Evolutionary conservation across 1,284 basidiomycete species (phyloP).

Genomic region (Flammula alnicola): DNA sequence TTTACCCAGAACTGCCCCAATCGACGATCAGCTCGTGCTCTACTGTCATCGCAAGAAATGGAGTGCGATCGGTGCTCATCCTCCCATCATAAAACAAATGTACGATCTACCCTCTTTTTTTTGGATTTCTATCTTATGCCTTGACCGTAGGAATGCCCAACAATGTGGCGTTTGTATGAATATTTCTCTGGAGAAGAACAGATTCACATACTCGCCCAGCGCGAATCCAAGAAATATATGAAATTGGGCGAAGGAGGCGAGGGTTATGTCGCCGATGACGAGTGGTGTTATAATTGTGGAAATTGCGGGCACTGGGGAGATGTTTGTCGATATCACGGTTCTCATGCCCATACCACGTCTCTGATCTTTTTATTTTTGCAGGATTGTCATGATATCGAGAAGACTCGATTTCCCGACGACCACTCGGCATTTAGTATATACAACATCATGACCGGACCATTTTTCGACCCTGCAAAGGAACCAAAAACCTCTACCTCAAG

Average conservation of each 20-base stretch:
- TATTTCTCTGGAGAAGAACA: slow-evolving; percentile 70
- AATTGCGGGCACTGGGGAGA: slow-evolving; percentile 84
- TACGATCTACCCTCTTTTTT: slow-evolving; percentile 36
- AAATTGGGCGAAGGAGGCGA: slow-evolving; percentile 75
- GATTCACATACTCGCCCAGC: slow-evolving; percentile 47
- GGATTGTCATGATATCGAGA: slow-evolving; percentile 72
- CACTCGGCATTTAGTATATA: slow-evolving; percentile 78
- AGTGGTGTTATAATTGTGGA: slow-evolving; percentile 93
- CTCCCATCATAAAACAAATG: slow-evolving; percentile 68
- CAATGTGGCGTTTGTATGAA: slow-evolving; percentile 86
- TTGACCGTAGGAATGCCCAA: slow-evolving; percentile 77
- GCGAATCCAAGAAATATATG: slow-evolving; percentile 53
- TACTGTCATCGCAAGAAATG: slow-evolving; percentile 38
- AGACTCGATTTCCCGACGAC: slow-evolving; percentile 54
- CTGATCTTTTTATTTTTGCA: slow-evolving; percentile 32
- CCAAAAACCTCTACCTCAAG: slow-evolving; percentile 24
- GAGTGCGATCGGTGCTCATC: slow-evolving; percentile 83
- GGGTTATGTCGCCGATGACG: slow-evolving; percentile 70
- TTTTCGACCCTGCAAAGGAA: slow-evolving; percentile 50
- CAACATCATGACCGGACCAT: slow-evolving; percentile 77
- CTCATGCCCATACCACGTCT: background rate
- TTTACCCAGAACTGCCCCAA: slow-evolving; percentile 75
- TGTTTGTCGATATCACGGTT: slow-evolving; percentile 49
- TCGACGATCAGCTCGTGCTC: slow-evolving; percentile 42
- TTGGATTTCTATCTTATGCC: background rate